Evolutionary conservation across 257 asterid species (phyloP).

Genomic region (Fraxinus anomala): DNA sequence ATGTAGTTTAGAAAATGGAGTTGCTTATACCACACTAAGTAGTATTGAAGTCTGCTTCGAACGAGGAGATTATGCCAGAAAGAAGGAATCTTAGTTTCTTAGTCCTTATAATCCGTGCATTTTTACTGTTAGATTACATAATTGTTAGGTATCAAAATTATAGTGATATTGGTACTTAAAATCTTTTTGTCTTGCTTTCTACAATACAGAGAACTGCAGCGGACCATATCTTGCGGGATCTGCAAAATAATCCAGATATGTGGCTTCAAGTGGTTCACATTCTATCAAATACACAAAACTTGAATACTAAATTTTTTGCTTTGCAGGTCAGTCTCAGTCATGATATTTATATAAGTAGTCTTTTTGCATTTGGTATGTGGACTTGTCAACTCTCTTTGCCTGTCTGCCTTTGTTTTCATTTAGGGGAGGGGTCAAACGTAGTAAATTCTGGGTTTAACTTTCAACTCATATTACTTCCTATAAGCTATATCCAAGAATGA

Average conservation of each 20-base stretch:
- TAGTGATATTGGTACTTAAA: not conserved
- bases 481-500: not conserved
- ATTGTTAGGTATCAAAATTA: not conserved
- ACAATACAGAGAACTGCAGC: conserved; percentile 84
- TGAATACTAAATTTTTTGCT: conserved; percentile 90
- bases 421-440: not conserved
- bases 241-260: conserved; percentile 92
- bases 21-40: not conserved
- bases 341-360: not conserved
- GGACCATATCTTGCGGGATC: conserved; percentile 85
- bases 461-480: not conserved
- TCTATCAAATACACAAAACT: conserved; percentile 68
- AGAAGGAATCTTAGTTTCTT: not conserved
- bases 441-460: not conserved
- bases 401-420: not conserved
- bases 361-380: not conserved
- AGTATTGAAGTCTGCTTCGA: not conserved
- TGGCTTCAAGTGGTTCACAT: conserved; percentile 99
- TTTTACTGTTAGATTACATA: not conserved
- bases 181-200: conserved; percentile 18
- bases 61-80: not conserved
- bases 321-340: conserved; percentile 68
- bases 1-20: not conserved
- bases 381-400: conserved; percentile 6
- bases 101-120: not conserved